These are phyloP conservation scores for Xylariaceae sp. DNA, from an alignment of 2,329 filamentous ascomycete species.

Conservation along the genomic window DNA sequence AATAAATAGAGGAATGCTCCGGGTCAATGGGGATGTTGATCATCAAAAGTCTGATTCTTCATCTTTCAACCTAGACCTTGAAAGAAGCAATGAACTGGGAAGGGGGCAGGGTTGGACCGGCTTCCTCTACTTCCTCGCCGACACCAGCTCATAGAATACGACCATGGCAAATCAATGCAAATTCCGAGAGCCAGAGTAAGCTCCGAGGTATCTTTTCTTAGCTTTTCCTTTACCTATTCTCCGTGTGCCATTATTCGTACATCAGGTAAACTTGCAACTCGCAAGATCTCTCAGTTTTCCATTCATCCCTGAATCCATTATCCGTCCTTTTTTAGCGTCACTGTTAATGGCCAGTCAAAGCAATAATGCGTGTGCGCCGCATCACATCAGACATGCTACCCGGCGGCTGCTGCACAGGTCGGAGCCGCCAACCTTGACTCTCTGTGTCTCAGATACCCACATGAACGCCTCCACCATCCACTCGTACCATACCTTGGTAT, in stretches of 20 bases:
- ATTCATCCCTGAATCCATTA: neutral
- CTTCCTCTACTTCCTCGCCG: neutral
- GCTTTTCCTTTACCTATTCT: neutral
- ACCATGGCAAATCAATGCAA: constrained; percentile 5
- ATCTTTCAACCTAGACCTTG: constrained; percentile 1
- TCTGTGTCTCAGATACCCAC: constrained; percentile 53
- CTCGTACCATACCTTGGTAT: constrained; percentile 96
- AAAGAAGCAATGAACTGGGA: neutral
- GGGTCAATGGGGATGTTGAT: constrained; percentile 1
- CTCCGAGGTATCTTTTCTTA: neutral
- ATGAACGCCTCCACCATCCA: constrained; percentile 88
- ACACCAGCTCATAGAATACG: constrained; percentile 5
- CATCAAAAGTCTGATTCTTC: neutral
- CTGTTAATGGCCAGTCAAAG: neutral
- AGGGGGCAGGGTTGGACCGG: constrained; percentile 2
- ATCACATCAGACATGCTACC: constrained; percentile 65
- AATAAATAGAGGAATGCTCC: neutral
- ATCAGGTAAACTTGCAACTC: neutral
- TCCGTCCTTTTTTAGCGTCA: neutral
- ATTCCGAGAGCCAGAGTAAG: neutral
- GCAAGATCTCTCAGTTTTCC: neutral
- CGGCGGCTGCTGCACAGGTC: constrained; percentile 65
- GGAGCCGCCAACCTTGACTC: constrained; percentile 61
- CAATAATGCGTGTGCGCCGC: neutral
- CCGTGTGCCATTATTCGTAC: neutral